Percentiles rank a stretch among this genome's conserved stretches.
Evolutionary conservation across 164 flowering plant genomes (phyloP).

Genomic region (Paratinospora sagittata): DNA sequence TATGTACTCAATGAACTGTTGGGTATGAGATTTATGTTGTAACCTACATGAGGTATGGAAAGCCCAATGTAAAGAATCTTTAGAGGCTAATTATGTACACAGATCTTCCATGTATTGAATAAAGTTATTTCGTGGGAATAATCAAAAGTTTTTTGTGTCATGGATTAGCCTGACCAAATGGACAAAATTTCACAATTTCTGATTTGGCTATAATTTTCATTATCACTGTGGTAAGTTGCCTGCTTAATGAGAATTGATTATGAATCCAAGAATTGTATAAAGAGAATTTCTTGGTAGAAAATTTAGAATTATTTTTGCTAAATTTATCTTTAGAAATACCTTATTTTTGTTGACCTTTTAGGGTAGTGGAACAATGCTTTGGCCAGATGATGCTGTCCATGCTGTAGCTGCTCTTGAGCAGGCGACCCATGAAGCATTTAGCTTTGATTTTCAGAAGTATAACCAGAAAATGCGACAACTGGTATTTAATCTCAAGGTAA

Average conservation of each 20-base stretch:
- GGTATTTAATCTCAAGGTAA: conserved; percentile 77
- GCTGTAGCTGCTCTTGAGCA: conserved; percentile 77
- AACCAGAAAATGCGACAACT: conserved; percentile 81
- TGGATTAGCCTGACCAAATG: no score
- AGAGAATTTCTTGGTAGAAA: neutral
- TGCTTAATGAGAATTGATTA: neutral
- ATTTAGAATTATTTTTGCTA: neutral
- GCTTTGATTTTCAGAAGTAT: conserved; percentile 65
- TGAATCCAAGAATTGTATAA: neutral
- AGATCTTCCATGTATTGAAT: no score
- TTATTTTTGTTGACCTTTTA: conserved; percentile 11
- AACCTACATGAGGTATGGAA: no score
- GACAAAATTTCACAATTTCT: no score
- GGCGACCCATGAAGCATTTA: conserved; percentile 62
- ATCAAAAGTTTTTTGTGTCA: no score
- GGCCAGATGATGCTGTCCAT: conserved; percentile 84
- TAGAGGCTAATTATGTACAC: no score
- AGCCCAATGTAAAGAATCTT: no score
- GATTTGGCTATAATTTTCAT: no score
- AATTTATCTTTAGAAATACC: neutral
- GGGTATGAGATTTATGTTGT: no score
- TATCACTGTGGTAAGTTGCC: no score
- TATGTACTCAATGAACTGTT: no score
- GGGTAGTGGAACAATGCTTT: conserved; percentile 35
- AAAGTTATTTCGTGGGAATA: no score